Evolutionary conservation across 2,329 filamentous ascomycete genomes (phyloP).

Genomic region (Torrubiella hemipterigena): DNA sequence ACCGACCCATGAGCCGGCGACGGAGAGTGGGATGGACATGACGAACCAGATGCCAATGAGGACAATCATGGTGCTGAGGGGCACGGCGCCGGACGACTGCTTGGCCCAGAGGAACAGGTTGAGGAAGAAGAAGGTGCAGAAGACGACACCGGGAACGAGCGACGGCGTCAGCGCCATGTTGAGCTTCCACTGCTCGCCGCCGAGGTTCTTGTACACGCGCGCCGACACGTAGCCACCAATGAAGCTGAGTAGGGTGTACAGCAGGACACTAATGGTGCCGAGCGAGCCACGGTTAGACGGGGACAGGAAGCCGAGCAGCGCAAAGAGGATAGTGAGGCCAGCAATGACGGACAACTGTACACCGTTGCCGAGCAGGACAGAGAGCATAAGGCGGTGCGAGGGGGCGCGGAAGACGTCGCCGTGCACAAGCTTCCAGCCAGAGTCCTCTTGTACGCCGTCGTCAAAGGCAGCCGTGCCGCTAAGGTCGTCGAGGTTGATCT

Average conservation of each 20-base stretch:
- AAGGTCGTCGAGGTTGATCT: constrained; percentile 81
- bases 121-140: constrained; percentile 79
- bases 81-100: constrained; percentile 82
- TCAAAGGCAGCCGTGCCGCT: constrained; percentile 68
- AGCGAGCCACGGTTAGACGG: constrained; percentile 91
- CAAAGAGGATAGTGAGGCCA: constrained; percentile 85
- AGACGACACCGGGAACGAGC: constrained; percentile 77
- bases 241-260: constrained; percentile 88
- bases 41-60: constrained; percentile 93
- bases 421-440: constrained; percentile 96
- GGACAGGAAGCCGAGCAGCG: constrained; percentile 85
- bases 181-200: constrained; percentile 86
- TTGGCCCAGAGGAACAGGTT: constrained; percentile 96
- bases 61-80: constrained; percentile 93
- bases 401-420: constrained; percentile 93
- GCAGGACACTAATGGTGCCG: constrained; percentile 81
- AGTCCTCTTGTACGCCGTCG: constrained; percentile 93
- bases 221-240: constrained; percentile 85
- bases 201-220: constrained; percentile 87
- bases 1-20: constrained; percentile 84
- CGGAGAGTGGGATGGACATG: constrained; percentile 84
- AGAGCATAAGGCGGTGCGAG: constrained; percentile 69
- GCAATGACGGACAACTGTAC: constrained; percentile 97
- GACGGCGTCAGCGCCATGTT: constrained; percentile 84
- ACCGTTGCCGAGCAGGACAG: constrained; percentile 82